A percentile compares a stretch with the other conserved stretches of the same genome.
These are phyloP conservation scores for Prunus fruticosa DNA, from an alignment of 306 rosid genomes.

Conservation along the genomic window DNA sequence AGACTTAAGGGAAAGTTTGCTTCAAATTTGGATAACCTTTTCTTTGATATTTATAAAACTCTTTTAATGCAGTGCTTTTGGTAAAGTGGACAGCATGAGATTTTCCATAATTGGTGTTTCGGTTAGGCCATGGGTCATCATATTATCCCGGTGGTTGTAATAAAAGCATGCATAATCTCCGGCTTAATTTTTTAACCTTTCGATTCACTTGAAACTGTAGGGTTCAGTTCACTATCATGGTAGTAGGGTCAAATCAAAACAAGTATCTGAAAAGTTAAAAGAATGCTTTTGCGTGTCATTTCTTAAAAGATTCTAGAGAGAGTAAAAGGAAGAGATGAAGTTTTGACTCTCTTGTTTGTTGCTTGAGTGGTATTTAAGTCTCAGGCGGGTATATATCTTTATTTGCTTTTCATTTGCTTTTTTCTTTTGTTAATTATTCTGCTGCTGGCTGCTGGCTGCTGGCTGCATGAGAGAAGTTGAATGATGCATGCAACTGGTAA, in stretches of 20 bases:
- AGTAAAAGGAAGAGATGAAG: constrained; percentile 17
- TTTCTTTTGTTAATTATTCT: not conserved
- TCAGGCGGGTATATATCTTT: constrained; percentile 12
- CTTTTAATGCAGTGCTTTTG: constrained; percentile 32
- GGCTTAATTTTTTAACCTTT: constrained; percentile 30
- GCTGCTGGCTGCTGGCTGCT: not conserved
- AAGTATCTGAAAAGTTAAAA: not conserved
- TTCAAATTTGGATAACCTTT: constrained; percentile 40
- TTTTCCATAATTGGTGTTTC: constrained; percentile 45
- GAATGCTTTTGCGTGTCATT: not conserved
- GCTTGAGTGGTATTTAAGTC: constrained; percentile 36
- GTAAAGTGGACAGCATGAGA: constrained; percentile 39
- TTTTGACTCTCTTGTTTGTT: constrained; percentile 13
- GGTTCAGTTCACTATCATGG: constrained; percentile 13
- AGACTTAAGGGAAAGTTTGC: constrained; percentile 25
- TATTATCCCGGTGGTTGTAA: constrained; percentile 22
- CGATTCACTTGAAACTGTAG: constrained; percentile 17
- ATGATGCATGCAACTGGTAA: not conserved
- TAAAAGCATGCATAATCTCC: constrained; percentile 30
- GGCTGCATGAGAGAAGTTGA: not conserved
- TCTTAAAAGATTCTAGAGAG: no score
- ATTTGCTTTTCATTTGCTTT: constrained; percentile 18
- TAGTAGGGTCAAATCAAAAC: constrained; percentile 2
- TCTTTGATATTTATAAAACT: constrained; percentile 23
- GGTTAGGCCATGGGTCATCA: constrained; percentile 30